phyloP scores from a whole-genome alignment of 495 filamentous ascomycete species.

The Apodospora peruviana region DNA sequence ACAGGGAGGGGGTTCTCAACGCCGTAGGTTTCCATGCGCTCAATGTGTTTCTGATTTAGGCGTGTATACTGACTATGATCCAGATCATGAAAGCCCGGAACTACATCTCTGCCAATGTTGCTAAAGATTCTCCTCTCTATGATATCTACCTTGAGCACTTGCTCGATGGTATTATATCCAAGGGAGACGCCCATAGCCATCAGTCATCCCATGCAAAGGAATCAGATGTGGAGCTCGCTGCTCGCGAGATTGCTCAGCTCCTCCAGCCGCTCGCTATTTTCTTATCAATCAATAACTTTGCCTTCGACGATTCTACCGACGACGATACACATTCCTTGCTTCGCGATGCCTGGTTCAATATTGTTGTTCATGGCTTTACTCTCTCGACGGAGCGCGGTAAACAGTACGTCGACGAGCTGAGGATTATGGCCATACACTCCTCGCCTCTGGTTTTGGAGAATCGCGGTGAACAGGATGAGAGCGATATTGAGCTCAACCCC shows the following conservation, averaged over 20 bases:
- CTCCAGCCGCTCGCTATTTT: constrained; percentile 75
- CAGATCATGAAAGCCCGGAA: constrained; percentile 71
- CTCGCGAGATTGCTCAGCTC: constrained; percentile 77
- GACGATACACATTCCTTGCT: constrained; percentile 64
- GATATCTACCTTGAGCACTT: constrained; percentile 76
- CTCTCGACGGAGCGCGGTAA: constrained; percentile 61
- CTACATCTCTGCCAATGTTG: constrained; percentile 64
- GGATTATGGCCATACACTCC: constrained; percentile 76
- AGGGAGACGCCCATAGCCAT: constrained; percentile 63
- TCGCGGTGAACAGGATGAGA: constrained; percentile 81
- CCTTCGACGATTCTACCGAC: constrained; percentile 37
- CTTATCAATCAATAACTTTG: constrained; percentile 52
- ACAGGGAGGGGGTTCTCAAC: constrained; percentile 51
- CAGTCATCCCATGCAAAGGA: constrained; percentile 55
- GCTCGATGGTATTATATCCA: constrained; percentile 81
- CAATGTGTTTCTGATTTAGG: not conserved
- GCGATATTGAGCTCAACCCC: constrained; percentile 91
- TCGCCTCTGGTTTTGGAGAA: constrained; percentile 79
- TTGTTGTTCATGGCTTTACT: constrained; percentile 88
- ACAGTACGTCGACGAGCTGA: constrained; percentile 64
- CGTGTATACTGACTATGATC: constrained; percentile 10
- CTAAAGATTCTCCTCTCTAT: constrained; percentile 62
- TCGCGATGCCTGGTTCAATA: constrained; percentile 95
- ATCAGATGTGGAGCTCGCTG: constrained; percentile 69
- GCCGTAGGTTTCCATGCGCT: constrained; percentile 59